Evolutionary conservation across 805 yeast genomes (phyloP), one percentile per base, ranked within the genome.

Genomic region (Wickerhamomyces rabaulensis): DNA sequence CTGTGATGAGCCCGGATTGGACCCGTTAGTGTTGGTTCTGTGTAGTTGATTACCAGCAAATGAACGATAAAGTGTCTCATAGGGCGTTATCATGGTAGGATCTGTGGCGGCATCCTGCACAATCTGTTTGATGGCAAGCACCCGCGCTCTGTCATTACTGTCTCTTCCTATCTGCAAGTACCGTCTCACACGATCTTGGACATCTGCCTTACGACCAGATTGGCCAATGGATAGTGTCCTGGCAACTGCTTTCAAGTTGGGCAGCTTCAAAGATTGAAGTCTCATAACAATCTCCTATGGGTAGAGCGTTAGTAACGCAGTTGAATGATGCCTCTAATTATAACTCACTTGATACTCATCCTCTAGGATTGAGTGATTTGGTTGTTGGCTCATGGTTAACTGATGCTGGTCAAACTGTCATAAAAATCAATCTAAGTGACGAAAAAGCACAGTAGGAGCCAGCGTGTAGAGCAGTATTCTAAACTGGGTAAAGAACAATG

Each of bases 181-280:
- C n/a, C 64, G 66, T 42, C 66, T 59, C 7, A 87, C 62, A 29
- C 89, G 69, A 31, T 78, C 80, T 44, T 74, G 74, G 13, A 87
- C 63, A 29, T 78, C 84, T 19, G 74, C 73, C 62, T 87, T 88
- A 35, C 80, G 67, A 1, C 94, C 95, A 6, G 73, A 57, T 9
- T 68, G 55, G 2, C 78, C 63, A 17, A 83, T 62, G 2, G 75
- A 74, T 16, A 81, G 56, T 1, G 79, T 56, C 39, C 77, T 68
- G 31, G 82, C 75, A 1, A 83, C 56, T 17, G 66, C 71, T 60
- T 81, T 82, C 46, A 83, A 67, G 45, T 76, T 78, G 0, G 73
- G 63, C 2, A 81, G 79, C 53, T 74, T 76, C 19, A 57, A 43
- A 20, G 51, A 37, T 42, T 31, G 19, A 41, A 48, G 39, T 12